Evolutionary conservation across 2,329 filamentous ascomycete genomes (phyloP).

Genomic region (Beauveria bassiana): DNA sequence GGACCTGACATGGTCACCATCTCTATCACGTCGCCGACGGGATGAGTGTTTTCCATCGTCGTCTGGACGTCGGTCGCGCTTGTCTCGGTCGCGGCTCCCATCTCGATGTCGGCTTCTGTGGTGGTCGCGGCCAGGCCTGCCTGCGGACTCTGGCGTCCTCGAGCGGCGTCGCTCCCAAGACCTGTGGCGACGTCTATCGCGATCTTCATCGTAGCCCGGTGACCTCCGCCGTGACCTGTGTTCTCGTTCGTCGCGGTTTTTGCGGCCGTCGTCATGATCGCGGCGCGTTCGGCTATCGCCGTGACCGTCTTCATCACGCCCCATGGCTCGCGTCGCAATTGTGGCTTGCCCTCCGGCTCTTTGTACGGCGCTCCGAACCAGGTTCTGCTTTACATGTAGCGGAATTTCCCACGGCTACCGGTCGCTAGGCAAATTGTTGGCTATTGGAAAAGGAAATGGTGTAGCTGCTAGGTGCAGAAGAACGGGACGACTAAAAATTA

Average conservation of each 20-base stretch:
- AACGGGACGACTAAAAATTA: neutral
- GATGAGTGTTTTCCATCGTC: neutral
- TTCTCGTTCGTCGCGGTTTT: neutral
- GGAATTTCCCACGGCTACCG: neutral
- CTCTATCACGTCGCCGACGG: neutral
- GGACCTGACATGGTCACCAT: conserved; percentile 13
- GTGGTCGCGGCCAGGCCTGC: conserved; percentile 12
- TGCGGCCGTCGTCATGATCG: neutral
- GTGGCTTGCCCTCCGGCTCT: neutral
- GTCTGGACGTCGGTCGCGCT: neutral
- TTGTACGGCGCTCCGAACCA: neutral
- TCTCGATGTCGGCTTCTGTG: conserved; percentile 21
- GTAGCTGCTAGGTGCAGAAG: neutral
- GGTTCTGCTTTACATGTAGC: neutral
- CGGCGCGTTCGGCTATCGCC: conserved; percentile 3
- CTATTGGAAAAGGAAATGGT: neutral
- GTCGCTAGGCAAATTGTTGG: neutral
- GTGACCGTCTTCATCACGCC: neutral
- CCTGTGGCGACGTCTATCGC: conserved; percentile 4
- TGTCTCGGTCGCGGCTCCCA: conserved; percentile 15
- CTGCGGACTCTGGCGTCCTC: conserved; percentile 6
- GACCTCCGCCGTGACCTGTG: conserved; percentile 6
- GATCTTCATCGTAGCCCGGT: conserved; percentile 7
- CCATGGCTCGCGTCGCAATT: neutral
- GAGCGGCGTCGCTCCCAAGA: conserved; percentile 11